These are phyloP conservation scores for Nelumbo lutea DNA, from an alignment of 164 flowering plant genomes.

Conservation along the genomic window DNA sequence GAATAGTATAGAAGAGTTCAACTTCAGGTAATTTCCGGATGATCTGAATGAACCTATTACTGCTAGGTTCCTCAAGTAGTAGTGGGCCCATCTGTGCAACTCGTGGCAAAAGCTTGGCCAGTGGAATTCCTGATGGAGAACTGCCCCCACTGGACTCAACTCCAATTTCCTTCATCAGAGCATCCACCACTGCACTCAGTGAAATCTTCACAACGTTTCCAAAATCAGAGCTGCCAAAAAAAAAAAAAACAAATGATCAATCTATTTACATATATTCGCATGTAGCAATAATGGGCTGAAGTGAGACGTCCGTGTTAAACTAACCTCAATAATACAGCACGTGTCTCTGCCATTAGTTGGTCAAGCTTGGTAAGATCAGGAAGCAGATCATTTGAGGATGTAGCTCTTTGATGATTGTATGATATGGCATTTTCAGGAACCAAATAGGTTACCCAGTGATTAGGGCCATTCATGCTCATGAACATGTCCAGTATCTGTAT, in stretches of 20 bases:
- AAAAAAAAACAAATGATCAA: not conserved
- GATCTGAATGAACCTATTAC: slow-evolving; percentile 42
- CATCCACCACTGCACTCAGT: slow-evolving; percentile 44
- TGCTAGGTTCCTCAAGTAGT: slow-evolving; percentile 57
- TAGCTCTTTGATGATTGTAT: slow-evolving; percentile 16
- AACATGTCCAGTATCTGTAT: slow-evolving; percentile 61
- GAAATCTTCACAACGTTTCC: slow-evolving; percentile 50
- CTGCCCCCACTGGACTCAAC: slow-evolving; percentile 26
- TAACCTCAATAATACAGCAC: slow-evolving; percentile 76
- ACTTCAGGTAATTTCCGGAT: slow-evolving; percentile 62
- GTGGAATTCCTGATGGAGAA: slow-evolving; percentile 42
- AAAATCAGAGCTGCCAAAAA: slow-evolving; percentile 64
- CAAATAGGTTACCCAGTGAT: slow-evolving; percentile 65
- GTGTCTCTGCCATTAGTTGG: slow-evolving; percentile 73
- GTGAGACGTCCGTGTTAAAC: no score
- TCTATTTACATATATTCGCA: no score
- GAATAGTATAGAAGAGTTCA: slow-evolving; percentile 73
- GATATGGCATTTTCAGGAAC: slow-evolving; percentile 53
- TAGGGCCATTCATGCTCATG: slow-evolving; percentile 48
- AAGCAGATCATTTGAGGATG: slow-evolving; percentile 20
- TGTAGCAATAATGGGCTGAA: no score
- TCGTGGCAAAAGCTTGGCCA: slow-evolving; percentile 67
- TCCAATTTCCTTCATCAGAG: slow-evolving; percentile 44
- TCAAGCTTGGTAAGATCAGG: slow-evolving; percentile 50
- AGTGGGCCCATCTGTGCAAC: slow-evolving; percentile 46